Conservation (phyloP, 768 basidiomycete genomes). For the Imleria badia region DNA sequence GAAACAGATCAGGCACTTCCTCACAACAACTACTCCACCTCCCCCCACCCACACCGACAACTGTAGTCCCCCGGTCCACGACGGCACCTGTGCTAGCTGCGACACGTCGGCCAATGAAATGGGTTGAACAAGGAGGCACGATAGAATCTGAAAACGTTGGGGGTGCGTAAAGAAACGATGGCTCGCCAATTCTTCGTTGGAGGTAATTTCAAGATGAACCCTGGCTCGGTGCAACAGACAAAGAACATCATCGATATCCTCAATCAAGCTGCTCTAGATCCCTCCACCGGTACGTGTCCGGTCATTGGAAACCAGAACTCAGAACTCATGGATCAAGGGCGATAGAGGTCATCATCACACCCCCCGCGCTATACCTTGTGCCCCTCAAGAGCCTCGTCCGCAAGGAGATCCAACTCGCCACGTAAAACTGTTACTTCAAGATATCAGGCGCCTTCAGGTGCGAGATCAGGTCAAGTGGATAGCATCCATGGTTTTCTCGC, state of each 20-base stretch:
- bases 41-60: too few relatives aligned
- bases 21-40: too few relatives aligned
- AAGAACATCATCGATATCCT: constrained; percentile 63
- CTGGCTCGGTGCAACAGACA: constrained; percentile 62
- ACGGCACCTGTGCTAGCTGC: too few relatives aligned
- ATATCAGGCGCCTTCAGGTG: constrained; percentile 91
- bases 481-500: background rate
- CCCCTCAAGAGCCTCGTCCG: constrained; percentile 60
- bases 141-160: too few relatives aligned
- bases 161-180: constrained; percentile 54
- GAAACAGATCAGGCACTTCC: too few relatives aligned
- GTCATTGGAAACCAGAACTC: background rate
- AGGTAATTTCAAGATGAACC: constrained; percentile 99
- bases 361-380: constrained; percentile 86
- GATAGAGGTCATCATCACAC: constrained; percentile 90
- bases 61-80: too few relatives aligned
- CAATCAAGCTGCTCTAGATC: constrained; percentile 79
- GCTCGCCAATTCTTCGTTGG: constrained; percentile 91
- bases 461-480: constrained; percentile 75
- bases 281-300: constrained; percentile 59
- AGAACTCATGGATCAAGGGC: constrained; percentile 11
- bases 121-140: too few relatives aligned
- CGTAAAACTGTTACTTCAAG: constrained; percentile 91
- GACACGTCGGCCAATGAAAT: too few relatives aligned
- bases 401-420: constrained; percentile 74